phyloP scores from a whole-genome alignment of 805 yeast genomes.

The Saccharomycopsis schoenii region DNA sequence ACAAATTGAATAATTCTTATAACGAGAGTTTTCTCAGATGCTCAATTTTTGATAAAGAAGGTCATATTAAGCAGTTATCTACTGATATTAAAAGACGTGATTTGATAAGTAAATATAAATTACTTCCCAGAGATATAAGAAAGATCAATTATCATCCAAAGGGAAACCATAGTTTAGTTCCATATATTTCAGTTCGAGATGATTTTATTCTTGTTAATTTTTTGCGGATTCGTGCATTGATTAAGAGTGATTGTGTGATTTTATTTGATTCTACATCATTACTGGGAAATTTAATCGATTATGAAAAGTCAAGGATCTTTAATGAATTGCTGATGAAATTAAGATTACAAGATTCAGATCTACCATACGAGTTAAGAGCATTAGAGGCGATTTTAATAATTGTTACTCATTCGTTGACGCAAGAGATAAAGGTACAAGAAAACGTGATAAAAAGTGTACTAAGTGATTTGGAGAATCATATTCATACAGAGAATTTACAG shows the following conservation, averaged over 20 bases:
- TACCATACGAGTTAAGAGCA: conserved; percentile 67
- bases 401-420: conserved; percentile 69
- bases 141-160: conserved; percentile 46
- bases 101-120: conserved; percentile 57
- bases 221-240: conserved; percentile 79
- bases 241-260: conserved; percentile 70
- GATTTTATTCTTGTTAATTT: conserved; percentile 74
- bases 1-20: conserved; percentile 6
- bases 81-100: conserved; percentile 65
- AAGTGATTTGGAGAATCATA: conserved; percentile 64
- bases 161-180: conserved; percentile 75
- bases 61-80: conserved; percentile 61
- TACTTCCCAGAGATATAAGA: conserved; percentile 80
- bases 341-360: conserved; percentile 28
- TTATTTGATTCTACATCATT: conserved; percentile 60
- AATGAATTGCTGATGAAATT: conserved; percentile 66
- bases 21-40: conserved; percentile 30
- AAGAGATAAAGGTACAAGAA: conserved; percentile 56
- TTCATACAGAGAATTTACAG: conserved; percentile 64
- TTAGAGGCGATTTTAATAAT: conserved; percentile 74
- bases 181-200: conserved; percentile 73
- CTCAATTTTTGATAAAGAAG: conserved; percentile 65
- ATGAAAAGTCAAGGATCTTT: background rate
- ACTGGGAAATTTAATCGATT: conserved; percentile 69
- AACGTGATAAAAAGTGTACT: conserved; percentile 53